Evolutionary conservation across 1,284 basidiomycete genomes (phyloP).

Genomic region (Ganoderma boninense): DNA sequence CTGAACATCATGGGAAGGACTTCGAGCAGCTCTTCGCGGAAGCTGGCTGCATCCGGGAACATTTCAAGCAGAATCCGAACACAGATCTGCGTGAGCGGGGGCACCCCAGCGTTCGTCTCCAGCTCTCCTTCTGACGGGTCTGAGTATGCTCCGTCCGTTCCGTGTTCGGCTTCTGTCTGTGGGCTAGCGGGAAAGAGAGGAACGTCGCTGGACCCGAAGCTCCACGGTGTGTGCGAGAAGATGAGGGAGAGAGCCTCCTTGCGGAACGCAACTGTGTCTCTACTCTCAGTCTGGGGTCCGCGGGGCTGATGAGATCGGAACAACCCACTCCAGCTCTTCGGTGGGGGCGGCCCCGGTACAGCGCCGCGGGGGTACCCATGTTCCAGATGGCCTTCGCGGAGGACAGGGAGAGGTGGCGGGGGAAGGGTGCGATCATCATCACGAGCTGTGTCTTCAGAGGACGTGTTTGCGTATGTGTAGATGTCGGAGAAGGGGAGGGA

Average conservation of each 20-base stretch:
- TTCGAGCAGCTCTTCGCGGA: slow-evolving; percentile 53
- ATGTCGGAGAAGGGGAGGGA: slow-evolving; percentile 45
- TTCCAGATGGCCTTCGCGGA: slow-evolving; percentile 36
- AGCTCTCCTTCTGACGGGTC: background rate
- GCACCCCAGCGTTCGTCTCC: slow-evolving; percentile 38
- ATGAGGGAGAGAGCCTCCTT: slow-evolving; percentile 59
- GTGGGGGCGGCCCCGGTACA: slow-evolving; percentile 37
- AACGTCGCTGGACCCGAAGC: slow-evolving; percentile 29
- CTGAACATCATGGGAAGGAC: slow-evolving; percentile 65
- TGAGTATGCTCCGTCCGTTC: background rate
- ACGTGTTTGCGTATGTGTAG: slow-evolving; percentile 31
- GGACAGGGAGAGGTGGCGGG: slow-evolving; percentile 28
- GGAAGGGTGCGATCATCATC: slow-evolving; percentile 15
- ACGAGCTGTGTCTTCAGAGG: background rate
- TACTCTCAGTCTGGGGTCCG: slow-evolving; percentile 20
- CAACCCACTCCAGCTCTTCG: slow-evolving; percentile 38
- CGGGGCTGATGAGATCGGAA: slow-evolving; percentile 23
- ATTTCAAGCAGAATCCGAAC: slow-evolving; percentile 47
- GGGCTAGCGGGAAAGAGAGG: slow-evolving; percentile 8
- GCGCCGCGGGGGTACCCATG: slow-evolving; percentile 39
- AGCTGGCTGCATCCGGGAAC: slow-evolving; percentile 35
- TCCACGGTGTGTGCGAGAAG: slow-evolving; percentile 45
- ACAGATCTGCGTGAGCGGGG: slow-evolving; percentile 54
- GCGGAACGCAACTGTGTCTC: slow-evolving; percentile 55
- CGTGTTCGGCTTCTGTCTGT: background rate